Evolutionary conservation across 805 yeast genomes (phyloP), one percentile per base, ranked within the genome.

Genomic region (Scheffersomyces spartinae): DNA sequence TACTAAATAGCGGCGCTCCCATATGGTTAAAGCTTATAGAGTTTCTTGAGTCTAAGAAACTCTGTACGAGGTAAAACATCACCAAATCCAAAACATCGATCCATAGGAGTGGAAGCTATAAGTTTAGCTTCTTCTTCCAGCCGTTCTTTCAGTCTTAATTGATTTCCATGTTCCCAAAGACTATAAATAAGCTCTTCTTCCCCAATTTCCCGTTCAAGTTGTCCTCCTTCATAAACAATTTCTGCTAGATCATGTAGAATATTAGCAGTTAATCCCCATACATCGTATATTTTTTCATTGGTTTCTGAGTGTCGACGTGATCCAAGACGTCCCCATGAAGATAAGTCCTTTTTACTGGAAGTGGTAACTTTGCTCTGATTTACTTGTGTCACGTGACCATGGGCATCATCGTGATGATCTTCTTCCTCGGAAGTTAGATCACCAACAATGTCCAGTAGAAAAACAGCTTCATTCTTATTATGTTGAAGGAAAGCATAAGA

Each of bases 251-350:
- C 88, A 39, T 70, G 80, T n/a, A 80, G 43, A 7, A 80, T 79
- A 42, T 77, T 78, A 3, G 86, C 88, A 0, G 91, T 80, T 18
- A 80, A 51, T 1, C 93, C 93, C 93, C 91, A 80, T 4, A 81
- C 74, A 40, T 78, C 80, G 40, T 79, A 71, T 19, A 74, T 64
- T 28, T 64, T 59, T 22, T n/a, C n/a, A n/a, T n/a, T n/a, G n/a
- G n/a, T n/a, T n/a, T n/a, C n/a, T n/a, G 53, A 42, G 29, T 57
- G 52, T 13, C 60, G 33, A 25, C 64, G 39, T 7, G 60, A 42
- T 3, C 67, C 67, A 23, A 47, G 33, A 25, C 52, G 42, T 9
- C 67, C 67, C 65, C 65, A 60, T 9, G 22, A 26, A 4, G 38
- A 26, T 15, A 54, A 30, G 13, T 51, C 31, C 9, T 31, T 30